Evolutionary conservation across 1,139 yeast species (phyloP), one percentile per base, ranked within the genome.

Genomic region (Candida labiduridarum): DNA sequence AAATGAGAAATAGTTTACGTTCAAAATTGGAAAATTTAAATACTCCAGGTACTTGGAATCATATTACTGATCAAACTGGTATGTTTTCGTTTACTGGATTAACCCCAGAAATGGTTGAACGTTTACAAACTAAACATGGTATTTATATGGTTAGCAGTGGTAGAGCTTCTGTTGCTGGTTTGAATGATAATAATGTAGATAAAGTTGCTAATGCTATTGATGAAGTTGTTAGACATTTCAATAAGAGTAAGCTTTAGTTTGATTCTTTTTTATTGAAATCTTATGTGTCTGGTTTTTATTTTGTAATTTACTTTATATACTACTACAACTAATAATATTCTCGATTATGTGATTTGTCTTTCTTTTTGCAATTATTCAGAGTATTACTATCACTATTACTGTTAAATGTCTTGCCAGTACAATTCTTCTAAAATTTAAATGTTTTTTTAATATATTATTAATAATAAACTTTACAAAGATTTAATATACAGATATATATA

Each of bases 41-140:
- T 12, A 90, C 98, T 45, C 94, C 95, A 47, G 96, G 96, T 50
- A 83, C 79, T 67, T 94, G 99, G 99, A 89, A 86, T 59, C 98
- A 92, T 70, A 89, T 94, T 61, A 89, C 89, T 49, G 78, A 80
- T 56, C 98, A 94, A 74, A 87, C 89, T 54, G 99, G 99, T 60
- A 94, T 94, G 99, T 94, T 94, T 70, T 90, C 97, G 49, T 94
- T 85, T 72, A 92, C 98, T 25, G 98, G 97, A 1, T 79, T 94
- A 59, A 72, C 80, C 19, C 77, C 87, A 25, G 89, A 85, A 47
- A 94, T 90, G 83, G 97, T 89, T 48, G 82, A 80, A 51, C 79
- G 89, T 58, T 79, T 92, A 54, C 96, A 90, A 65, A 69, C 79
- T 59, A 82, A 84, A 58, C 96, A 88, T 68, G 95, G 87, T 19